These are phyloP conservation scores for Vanilla planifolia DNA, from an alignment of 106 monocot species.

Conservation along the genomic window DNA sequence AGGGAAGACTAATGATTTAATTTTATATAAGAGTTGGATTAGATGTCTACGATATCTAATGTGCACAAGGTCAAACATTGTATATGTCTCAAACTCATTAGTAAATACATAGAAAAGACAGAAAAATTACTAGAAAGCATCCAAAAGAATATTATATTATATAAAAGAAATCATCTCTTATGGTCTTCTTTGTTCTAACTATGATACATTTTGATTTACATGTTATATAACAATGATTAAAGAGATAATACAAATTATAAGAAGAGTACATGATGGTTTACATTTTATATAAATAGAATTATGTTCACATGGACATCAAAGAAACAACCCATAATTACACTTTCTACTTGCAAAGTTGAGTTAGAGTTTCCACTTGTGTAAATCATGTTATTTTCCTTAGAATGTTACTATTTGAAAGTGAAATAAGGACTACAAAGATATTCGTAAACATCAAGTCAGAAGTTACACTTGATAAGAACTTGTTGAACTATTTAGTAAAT, in stretches of 20 bases:
- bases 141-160: constrained; percentile 2
- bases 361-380: background rate
- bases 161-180: background rate
- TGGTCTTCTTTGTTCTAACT: background rate
- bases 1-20: background rate
- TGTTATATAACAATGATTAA: constrained; percentile 1
- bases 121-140: too few relatives aligned
- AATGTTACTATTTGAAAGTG: too few relatives aligned
- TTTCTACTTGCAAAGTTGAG: constrained; percentile 1
- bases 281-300: background rate
- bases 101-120: background rate
- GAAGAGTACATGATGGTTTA: background rate
- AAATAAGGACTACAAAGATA: background rate
- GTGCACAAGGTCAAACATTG: constrained; percentile 3
- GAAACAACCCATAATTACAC: background rate
- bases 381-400: too few relatives aligned
- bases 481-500: too few relatives aligned
- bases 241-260: background rate
- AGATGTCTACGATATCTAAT: background rate
- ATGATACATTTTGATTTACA: background rate
- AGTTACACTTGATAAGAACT: too few relatives aligned
- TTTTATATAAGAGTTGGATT: constrained; percentile 1
- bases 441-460: background rate
- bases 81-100: background rate
- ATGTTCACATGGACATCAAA: background rate